Percentiles rank a stretch among this genome's conserved stretches.
Conservation (phyloP, 306 rosid genomes). For the Cicer chorassanicum region DNA sequence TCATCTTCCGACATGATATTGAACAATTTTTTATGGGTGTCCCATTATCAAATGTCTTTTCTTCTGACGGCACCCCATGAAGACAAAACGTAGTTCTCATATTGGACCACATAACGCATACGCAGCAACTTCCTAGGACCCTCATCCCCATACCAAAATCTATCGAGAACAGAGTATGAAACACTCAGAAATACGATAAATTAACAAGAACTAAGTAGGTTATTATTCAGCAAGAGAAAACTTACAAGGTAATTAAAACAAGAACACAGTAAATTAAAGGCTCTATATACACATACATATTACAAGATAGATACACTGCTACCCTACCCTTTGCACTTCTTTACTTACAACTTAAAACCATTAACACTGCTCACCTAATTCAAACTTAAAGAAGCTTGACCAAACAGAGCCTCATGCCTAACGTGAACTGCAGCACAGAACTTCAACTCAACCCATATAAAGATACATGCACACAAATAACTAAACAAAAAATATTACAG, state of each 20-base stretch:
- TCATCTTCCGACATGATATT: constrained; percentile 2
- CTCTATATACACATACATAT: constrained; percentile 36
- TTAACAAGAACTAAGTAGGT: constrained; percentile 8
- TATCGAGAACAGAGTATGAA: constrained; percentile 5
- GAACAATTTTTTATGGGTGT: constrained; percentile 15
- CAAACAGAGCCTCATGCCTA: constrained; percentile 25
- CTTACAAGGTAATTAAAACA: constrained; percentile 7
- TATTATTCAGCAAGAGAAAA: constrained; percentile 43
- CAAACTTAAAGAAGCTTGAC: neutral
- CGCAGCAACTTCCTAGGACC: neutral
- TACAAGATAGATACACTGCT: constrained; percentile 40
- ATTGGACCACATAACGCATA: neutral
- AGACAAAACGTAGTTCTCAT: constrained; percentile 1
- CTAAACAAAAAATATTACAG: constrained; percentile 44
- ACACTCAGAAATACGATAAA: neutral
- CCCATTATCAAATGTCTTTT: constrained; percentile 18
- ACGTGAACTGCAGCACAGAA: constrained; percentile 32
- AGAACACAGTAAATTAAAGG: neutral
- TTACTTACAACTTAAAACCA: constrained; percentile 38
- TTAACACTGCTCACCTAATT: constrained; percentile 33
- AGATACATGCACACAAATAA: constrained; percentile 28
- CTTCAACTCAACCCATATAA: constrained; percentile 5
- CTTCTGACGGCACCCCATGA: constrained; percentile 14
- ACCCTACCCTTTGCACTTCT: constrained; percentile 39
- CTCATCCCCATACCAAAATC: neutral